phyloP scores from a whole-genome alignment of 2,329 filamentous ascomycete genomes.

The Amauroascus niger region DNA sequence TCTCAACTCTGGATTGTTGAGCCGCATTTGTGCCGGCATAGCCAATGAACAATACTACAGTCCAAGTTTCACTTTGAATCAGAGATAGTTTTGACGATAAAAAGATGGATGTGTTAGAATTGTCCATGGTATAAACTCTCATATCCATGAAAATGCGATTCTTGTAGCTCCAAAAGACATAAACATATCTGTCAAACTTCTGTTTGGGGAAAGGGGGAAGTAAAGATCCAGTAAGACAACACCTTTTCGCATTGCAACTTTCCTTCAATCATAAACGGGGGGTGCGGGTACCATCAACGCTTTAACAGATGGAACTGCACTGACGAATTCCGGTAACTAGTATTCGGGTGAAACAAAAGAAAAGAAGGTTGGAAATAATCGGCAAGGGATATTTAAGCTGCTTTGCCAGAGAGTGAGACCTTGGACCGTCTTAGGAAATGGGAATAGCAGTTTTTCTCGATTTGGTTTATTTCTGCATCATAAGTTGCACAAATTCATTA shows the following conservation, averaged over 20 bases:
- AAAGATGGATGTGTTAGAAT: background rate
- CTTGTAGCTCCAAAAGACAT: conserved; percentile 6
- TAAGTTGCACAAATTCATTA: conserved; percentile 88
- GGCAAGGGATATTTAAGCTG: background rate
- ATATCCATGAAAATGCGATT: conserved; percentile 10
- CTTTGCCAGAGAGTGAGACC: background rate
- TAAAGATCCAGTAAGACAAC: conserved; percentile 5
- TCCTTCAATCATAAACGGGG: background rate
- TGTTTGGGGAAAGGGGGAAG: background rate
- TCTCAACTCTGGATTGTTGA: too few species aligned
- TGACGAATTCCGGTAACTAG: background rate
- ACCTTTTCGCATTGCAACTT: background rate
- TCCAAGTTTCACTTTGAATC: too few species aligned
- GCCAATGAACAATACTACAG: too few species aligned
- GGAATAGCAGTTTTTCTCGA: background rate
- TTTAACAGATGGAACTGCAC: background rate
- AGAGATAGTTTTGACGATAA: background rate
- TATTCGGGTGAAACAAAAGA: background rate
- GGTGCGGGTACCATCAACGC: background rate
- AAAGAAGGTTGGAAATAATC: conserved; percentile 1
- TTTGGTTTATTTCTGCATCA: conserved; percentile 80
- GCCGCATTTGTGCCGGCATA: too few species aligned
- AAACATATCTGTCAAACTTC: background rate
- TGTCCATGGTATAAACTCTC: background rate
- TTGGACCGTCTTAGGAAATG: background rate